Conservation (phyloP, 495 filamentous ascomycete genomes). For the Hyaloscypha bicolor region DNA sequence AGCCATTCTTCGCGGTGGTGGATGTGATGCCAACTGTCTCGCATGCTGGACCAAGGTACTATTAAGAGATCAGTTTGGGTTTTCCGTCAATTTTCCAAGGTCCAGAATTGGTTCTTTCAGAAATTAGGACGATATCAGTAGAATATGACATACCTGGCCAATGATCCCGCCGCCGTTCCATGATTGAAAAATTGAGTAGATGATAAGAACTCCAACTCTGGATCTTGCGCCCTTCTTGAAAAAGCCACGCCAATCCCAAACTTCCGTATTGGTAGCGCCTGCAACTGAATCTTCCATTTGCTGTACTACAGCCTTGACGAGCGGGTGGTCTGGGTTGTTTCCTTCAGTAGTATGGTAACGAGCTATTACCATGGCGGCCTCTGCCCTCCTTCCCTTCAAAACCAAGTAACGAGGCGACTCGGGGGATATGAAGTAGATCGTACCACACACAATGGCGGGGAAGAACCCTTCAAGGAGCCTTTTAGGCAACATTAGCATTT, state of each 20-base stretch:
- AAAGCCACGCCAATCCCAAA: constrained; percentile 46
- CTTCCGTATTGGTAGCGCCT: constrained; percentile 33
- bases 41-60: constrained; percentile 42
- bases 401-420: constrained; percentile 47
- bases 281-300: constrained; percentile 47
- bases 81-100: no score
- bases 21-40: constrained; percentile 39
- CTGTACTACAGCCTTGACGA: constrained; percentile 41
- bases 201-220: constrained; percentile 40
- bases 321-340: constrained; percentile 38
- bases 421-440: constrained; percentile 42
- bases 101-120: no score
- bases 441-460: constrained; percentile 42
- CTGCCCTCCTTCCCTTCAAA: constrained; percentile 40
- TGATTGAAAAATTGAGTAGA: constrained; percentile 48
- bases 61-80: no score
- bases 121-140: no score
- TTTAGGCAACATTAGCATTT: no score
- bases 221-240: constrained; percentile 40
- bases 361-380: constrained; percentile 40
- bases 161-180: constrained; percentile 50
- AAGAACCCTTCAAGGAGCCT: constrained; percentile 43
- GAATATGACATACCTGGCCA: constrained; percentile 28
- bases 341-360: constrained; percentile 44
- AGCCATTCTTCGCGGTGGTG: constrained; percentile 38